Evolutionary conservation across 768 basidiomycete genomes (phyloP).

Genomic region (Russula ochroleuca): DNA sequence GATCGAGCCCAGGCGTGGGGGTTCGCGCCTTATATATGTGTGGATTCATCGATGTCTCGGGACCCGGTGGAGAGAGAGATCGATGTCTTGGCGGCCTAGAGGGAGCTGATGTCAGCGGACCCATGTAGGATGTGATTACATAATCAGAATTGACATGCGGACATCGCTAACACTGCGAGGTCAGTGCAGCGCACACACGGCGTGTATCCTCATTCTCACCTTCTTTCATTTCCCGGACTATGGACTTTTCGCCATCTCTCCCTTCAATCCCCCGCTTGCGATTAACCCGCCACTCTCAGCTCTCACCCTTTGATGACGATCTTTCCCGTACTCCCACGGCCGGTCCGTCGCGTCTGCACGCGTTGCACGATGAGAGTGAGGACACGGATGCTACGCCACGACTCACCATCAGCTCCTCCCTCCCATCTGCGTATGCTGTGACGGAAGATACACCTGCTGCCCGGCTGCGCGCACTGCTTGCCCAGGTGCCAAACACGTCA

Average conservation of each 20-base stretch:
- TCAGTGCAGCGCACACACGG: slow-evolving; percentile 5
- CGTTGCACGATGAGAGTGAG: slow-evolving; percentile 21
- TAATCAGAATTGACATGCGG: slow-evolving; percentile 1
- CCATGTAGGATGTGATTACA: background rate
- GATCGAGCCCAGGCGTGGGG: background rate
- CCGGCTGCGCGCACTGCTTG: slow-evolving; percentile 25
- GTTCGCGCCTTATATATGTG: slow-evolving; percentile 1
- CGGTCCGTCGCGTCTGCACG: slow-evolving; percentile 25
- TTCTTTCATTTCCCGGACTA: slow-evolving; percentile 15
- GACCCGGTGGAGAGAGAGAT: too few species aligned
- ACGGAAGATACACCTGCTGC: slow-evolving; percentile 24
- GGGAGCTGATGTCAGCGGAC: background rate
- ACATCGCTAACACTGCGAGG: background rate
- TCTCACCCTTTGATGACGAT: slow-evolving; percentile 14
- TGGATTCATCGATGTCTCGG: too few species aligned
- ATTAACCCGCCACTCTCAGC: slow-evolving; percentile 18
- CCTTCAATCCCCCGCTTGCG: slow-evolving; percentile 18
- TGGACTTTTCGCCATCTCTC: slow-evolving; percentile 18
- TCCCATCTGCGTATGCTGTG: slow-evolving; percentile 21
- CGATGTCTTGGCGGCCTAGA: too few species aligned
- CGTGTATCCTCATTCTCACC: slow-evolving; percentile 2
- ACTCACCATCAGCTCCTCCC: slow-evolving; percentile 20
- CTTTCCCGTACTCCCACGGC: slow-evolving; percentile 22
- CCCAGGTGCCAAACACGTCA: slow-evolving; percentile 23
- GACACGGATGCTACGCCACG: slow-evolving; percentile 26